phyloP scores from a whole-genome alignment of 1,139 yeast genomes.

The Geotrichum aggregatum region DNA sequence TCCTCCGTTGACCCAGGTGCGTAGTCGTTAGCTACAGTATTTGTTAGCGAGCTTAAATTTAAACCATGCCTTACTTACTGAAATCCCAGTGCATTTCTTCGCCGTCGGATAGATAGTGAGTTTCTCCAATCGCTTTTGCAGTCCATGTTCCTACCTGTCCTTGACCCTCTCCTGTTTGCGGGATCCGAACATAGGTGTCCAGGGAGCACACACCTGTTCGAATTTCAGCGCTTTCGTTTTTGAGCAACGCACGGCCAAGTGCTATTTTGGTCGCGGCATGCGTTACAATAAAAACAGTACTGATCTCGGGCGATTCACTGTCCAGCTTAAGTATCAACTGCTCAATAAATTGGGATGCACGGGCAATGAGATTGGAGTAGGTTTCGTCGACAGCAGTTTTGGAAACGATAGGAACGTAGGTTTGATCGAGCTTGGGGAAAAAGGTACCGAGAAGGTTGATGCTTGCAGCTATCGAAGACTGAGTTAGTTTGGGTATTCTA shows the following conservation, averaged over 20 bases:
- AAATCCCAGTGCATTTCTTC: conserved; percentile 93
- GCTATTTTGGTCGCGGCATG: conserved; percentile 87
- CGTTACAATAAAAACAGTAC: conserved; percentile 60
- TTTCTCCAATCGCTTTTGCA: conserved; percentile 60
- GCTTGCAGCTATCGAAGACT: conserved; percentile 45
- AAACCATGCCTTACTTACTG: conserved; percentile 38
- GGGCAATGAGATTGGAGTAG: conserved; percentile 53
- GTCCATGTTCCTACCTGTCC: conserved; percentile 50
- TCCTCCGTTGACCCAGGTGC: conserved; percentile 81
- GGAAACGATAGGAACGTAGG: conserved; percentile 45
- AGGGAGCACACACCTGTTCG: conserved; percentile 58
- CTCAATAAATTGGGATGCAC: conserved; percentile 52
- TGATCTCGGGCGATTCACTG: conserved; percentile 49
- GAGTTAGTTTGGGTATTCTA: neutral
- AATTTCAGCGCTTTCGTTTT: conserved; percentile 45
- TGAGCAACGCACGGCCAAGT: conserved; percentile 63
- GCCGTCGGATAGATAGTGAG: conserved; percentile 63
- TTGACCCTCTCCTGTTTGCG: conserved; percentile 11
- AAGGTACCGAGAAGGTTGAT: conserved; percentile 46
- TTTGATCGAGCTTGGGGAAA: conserved; percentile 47
- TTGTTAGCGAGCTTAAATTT: neutral
- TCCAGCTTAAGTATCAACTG: conserved; percentile 52
- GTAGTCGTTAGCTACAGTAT: conserved; percentile 41
- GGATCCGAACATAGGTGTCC: conserved; percentile 45
- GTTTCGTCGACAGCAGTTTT: conserved; percentile 66